Conservation (phyloP, 148 eudicot species). For the Gaultheria prostrata region DNA sequence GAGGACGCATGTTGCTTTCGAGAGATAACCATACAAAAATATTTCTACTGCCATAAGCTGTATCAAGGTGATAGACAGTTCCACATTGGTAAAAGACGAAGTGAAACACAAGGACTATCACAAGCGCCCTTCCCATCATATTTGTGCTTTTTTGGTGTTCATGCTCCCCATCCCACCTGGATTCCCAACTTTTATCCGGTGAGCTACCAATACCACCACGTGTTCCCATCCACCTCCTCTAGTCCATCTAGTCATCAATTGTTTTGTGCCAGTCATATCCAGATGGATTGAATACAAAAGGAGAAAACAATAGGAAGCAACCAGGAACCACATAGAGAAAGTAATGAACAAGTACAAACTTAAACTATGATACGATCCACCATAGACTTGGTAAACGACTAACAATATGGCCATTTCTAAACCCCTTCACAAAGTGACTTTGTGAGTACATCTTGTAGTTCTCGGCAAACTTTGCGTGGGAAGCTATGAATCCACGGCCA, state of each 20-base stretch:
- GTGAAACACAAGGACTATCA: constrained; percentile 70
- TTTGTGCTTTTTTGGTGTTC: constrained; percentile 82
- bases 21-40: constrained; percentile 46
- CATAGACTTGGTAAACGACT: constrained; percentile 79
- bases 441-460: constrained; percentile 88
- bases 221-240: constrained; percentile 99
- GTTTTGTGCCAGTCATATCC: constrained; percentile 99
- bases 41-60: constrained; percentile 56
- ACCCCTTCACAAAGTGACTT: constrained; percentile 94
- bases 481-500: constrained; percentile 96
- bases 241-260: constrained; percentile 96
- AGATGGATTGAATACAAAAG: constrained; percentile 92
- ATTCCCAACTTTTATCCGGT: constrained; percentile 92
- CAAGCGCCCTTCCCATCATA: constrained; percentile 71
- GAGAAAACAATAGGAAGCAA: constrained; percentile 92
- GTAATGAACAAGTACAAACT: constrained; percentile 75
- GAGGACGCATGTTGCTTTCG: not conserved
- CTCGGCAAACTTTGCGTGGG: constrained; percentile 94
- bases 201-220: constrained; percentile 91
- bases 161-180: constrained; percentile 98
- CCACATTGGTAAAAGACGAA: constrained; percentile 91
- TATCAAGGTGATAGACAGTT: constrained; percentile 89
- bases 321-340: constrained; percentile 97
- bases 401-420: constrained; percentile 74
- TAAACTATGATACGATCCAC: constrained; percentile 66